These are phyloP conservation scores for Paramecium octaurelia DNA, from an alignment of 73 alveolate species.

Conservation along the genomic window DNA sequence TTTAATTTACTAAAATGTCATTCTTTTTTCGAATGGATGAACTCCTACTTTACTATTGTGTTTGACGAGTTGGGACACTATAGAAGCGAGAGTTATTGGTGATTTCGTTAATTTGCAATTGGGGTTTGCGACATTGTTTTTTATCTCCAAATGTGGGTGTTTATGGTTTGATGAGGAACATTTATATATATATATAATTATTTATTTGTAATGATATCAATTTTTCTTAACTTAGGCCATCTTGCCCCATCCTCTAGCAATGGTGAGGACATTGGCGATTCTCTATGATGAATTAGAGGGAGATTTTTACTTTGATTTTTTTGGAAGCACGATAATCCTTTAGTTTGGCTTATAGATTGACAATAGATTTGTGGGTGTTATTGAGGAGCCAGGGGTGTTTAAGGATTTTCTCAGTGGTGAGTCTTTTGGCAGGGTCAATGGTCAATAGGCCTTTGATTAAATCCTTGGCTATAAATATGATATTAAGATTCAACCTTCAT, in stretches of 20 bases:
- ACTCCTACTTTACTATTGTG: not conserved
- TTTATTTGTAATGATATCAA: not conserved
- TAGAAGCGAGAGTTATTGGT: not conserved
- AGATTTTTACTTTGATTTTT: constrained; percentile 15
- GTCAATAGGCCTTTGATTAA: constrained; percentile 71
- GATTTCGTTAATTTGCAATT: not conserved
- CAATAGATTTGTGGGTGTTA: constrained; percentile 84
- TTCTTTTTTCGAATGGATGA: not conserved
- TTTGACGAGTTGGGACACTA: not conserved
- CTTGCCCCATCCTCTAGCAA: constrained; percentile 25
- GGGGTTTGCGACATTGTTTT: not conserved
- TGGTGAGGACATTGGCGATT: not conserved
- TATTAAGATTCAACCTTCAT: constrained; percentile 36
- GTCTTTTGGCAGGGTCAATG: constrained; percentile 79
- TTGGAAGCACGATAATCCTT: constrained; percentile 75
- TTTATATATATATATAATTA: not conserved
- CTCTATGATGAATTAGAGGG: not conserved
- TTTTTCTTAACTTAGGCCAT: constrained; percentile 4
- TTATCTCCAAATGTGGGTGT: not conserved
- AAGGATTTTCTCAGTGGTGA: constrained; percentile 66
- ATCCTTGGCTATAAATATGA: constrained; percentile 73
- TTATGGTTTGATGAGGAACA: not conserved
- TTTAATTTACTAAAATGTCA: not conserved
- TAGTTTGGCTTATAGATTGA: constrained; percentile 73
- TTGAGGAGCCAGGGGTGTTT: constrained; percentile 84